Conservation (phyloP, 176 grass and related monocot species). For the Zoysia pacifica region DNA sequence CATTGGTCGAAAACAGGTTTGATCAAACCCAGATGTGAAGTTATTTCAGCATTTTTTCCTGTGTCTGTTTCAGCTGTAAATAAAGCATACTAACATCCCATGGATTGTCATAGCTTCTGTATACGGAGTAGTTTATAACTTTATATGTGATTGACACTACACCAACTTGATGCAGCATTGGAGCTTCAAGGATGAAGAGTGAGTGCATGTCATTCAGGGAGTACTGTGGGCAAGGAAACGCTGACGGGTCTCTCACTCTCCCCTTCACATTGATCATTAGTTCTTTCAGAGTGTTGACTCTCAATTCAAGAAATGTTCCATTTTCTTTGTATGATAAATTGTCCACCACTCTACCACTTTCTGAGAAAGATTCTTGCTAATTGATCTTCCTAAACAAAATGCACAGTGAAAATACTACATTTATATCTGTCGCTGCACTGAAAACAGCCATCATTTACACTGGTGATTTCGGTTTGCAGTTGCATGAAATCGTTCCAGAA, state of each 20-base stretch:
- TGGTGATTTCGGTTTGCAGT: conserved; percentile 51
- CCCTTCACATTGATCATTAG: neutral
- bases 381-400: neutral
- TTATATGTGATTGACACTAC: conserved; percentile 33
- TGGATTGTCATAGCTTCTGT: neutral
- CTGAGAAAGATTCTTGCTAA: neutral
- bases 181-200: conserved; percentile 96
- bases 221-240: conserved; percentile 65
- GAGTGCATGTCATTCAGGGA: conserved; percentile 84
- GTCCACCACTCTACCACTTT: neutral
- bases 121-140: neutral
- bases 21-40: no score
- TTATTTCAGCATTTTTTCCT: neutral
- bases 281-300: neutral
- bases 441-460: neutral
- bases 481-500: conserved; percentile 81
- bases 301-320: neutral
- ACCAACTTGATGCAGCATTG: conserved; percentile 71
- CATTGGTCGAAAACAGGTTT: no score
- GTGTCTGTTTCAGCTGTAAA: conserved; percentile 1
- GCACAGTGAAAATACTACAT: neutral
- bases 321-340: neutral
- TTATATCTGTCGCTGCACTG: neutral
- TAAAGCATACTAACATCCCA: neutral
- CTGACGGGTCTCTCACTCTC: conserved; percentile 72